Base-by-base conservation (phyloP, 192 early-diverging fungal genomes). In the Podochytrium sp. region DNA sequence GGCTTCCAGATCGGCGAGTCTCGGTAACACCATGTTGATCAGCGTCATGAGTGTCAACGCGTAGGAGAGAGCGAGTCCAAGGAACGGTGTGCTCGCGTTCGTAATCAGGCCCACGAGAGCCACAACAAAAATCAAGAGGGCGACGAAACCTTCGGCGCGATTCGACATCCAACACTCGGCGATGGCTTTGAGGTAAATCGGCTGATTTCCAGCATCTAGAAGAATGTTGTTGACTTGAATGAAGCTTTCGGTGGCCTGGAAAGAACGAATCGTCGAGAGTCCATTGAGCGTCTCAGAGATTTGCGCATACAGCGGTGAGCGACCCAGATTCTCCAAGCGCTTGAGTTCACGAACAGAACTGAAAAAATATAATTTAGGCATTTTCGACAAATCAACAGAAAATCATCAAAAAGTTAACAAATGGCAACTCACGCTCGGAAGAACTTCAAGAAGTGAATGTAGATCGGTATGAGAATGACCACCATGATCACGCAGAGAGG, bases 181-280 rank as follows among this genome's bases (percentile, higher is more conserved):
- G 23, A 52, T 34, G 33, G 33, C 33, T 33, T 64, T 65, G 27
- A 65, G 29, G 40, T 64, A 73, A 23, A 52, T 64, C n/a, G 62
- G 59, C 29, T 58, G 58, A 50, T 91, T 94, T 80, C 93, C 92
- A 18, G 78, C 74, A 65, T 95, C 91, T 1, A 94, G 75, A 41
- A 82, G 80, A 34, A 78, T 53, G 67, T 91, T 87, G 68, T 92
- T 94, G 18, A 79, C 80, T 0, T 70, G 72, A 3, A 92, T 77
- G 57, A 97, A 98, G 32, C 92, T 88, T 0, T 82, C 59, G 66
- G 95, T 90, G 65, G 90, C 93, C 58, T 86, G 72, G 73, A 92
- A 97, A 0, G 94, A 92, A 25, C 95, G 86, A 72, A 98, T 97
- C 0, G 94, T 96, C 2, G 92, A 76, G 10, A 94, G 65, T 0